Percentiles rank a stretch among this genome's conserved stretches.
phyloP scores from a whole-genome alignment of 2,329 filamentous ascomycete species.

The Moelleriella libera region DNA sequence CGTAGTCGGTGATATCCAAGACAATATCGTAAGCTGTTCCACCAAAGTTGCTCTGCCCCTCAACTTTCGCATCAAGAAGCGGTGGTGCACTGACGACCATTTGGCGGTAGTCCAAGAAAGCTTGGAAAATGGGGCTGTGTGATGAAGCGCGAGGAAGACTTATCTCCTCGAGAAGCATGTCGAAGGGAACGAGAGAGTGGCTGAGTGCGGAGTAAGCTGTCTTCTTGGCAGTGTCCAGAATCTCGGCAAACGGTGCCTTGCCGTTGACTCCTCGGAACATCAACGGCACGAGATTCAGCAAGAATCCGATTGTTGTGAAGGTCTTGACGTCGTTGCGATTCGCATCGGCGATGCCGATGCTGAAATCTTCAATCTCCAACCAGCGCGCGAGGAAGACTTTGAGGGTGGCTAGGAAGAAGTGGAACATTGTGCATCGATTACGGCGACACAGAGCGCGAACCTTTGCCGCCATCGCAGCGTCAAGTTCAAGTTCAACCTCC shows the following conservation, averaged over 20 bases:
- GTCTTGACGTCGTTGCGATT: conserved; percentile 21
- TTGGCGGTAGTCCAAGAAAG: conserved; percentile 25
- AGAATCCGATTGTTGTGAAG: conserved; percentile 25
- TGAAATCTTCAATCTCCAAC: conserved; percentile 20
- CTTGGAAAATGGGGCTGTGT: conserved; percentile 30
- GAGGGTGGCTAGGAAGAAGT: conserved; percentile 29
- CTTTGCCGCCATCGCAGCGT: conserved; percentile 10
- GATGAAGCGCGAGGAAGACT: conserved; percentile 20
- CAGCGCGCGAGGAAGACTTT: conserved; percentile 20
- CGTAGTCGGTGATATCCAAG: background rate
- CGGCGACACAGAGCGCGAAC: conserved; percentile 5
- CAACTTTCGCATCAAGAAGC: background rate
- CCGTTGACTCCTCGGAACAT: conserved; percentile 15
- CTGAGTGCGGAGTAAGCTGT: conserved; percentile 12
- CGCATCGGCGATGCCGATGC: conserved; percentile 33
- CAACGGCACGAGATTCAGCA: conserved; percentile 34
- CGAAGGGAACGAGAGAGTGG: conserved; percentile 26
- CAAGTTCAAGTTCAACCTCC: conserved; percentile 6
- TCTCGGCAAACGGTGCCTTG: conserved; percentile 9
- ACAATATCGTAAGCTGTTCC: background rate
- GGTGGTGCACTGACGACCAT: background rate
- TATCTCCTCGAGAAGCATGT: conserved; percentile 27
- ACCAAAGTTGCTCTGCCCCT: background rate
- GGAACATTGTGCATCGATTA: conserved; percentile 18
- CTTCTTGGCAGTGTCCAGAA: conserved; percentile 10